Evolutionary conservation across 1,284 basidiomycete genomes (phyloP), one percentile per base, ranked within the genome.

Genomic region (Trametes sp.): DNA sequence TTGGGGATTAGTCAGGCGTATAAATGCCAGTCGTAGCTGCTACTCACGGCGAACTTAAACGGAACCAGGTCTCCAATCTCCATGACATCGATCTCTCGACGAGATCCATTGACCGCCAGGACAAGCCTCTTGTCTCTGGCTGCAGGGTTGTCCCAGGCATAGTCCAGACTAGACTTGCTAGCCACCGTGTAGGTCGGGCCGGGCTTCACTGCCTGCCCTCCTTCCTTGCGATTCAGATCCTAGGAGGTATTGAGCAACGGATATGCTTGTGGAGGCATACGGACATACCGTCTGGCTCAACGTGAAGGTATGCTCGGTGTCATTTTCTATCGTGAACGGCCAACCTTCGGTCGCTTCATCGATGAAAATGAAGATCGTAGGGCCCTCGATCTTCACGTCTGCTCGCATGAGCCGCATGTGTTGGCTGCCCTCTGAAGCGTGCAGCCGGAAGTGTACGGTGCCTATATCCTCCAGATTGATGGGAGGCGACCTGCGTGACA

Each of bases 121-220:
- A 87, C 78, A 44, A 99, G 82, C 68, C 89, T 90, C 80, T 98
- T 99, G 71, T 93, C 89, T 57, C 81, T 81, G 2, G 90, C 88
- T 10, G 96, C 94, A 1, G 98, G 98, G 67, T 87, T 89, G 75
- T 99, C 98, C 98, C 98, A 99, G 7, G 96, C 92, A 74, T 98
- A 99, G 55, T 84, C 80, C 57, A 85, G 76, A 45, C 80, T 83
- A 9, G 83, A 81, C 52, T 83, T 87, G 10, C 87, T 82, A n/a
- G 79, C 74, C 11, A 95, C 76, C 52, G 80, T 82, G 76, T 95
- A 92, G 1, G 64, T 68, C 19, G 76, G 73, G 48, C 77, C 70
- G 35, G 76, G 69, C 72, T 77, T 83, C 59, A 70, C 78, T 38
- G 68, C 60, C 11, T 71, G 70, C 35, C 75, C 75, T 38, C 73